A percentile compares a stretch with the other conserved stretches of the same genome.
Evolutionary conservation across 352 stramenopile genomes (phyloP).

Genomic region (Pythium rhizo-oryzae): DNA sequence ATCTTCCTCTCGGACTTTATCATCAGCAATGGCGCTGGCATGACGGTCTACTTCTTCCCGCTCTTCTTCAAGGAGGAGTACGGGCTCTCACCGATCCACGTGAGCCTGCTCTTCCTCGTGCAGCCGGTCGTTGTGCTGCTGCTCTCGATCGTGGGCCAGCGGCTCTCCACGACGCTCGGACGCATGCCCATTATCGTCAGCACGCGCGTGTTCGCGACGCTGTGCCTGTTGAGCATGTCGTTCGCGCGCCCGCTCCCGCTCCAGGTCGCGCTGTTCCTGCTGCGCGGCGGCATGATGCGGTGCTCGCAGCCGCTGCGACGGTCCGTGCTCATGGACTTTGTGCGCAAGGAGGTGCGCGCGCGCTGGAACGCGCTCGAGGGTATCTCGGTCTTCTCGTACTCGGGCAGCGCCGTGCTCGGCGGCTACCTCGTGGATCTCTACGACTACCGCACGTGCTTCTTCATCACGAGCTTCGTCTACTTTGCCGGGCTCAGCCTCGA

Average conservation of each 20-base stretch:
- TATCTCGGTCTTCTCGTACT: constrained; percentile 81
- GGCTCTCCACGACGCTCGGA: constrained; percentile 48
- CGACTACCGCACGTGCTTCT: constrained; percentile 80
- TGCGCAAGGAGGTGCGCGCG: constrained; percentile 69
- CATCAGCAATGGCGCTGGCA: constrained; percentile 84
- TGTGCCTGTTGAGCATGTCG: constrained; percentile 72
- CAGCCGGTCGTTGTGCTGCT: constrained; percentile 74
- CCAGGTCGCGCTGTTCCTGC: constrained; percentile 73
- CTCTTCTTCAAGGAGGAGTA: constrained; percentile 88
- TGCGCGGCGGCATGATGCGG: constrained; percentile 84
- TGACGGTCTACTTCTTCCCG: constrained; percentile 90
- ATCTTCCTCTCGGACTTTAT: constrained; percentile 86
- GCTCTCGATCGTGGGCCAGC: constrained; percentile 58
- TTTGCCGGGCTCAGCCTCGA: constrained; percentile 58
- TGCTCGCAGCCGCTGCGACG: constrained; percentile 83
- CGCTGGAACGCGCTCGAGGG: constrained; percentile 82
- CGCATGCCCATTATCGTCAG: constrained; percentile 77
- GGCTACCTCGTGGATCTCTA: constrained; percentile 80
- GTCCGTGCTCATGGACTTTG: constrained; percentile 83
- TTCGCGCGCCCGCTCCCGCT: constrained; percentile 59
- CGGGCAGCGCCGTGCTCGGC: constrained; percentile 74
- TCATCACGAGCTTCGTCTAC: constrained; percentile 81
- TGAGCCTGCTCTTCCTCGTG: constrained; percentile 67
- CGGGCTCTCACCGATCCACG: constrained; percentile 73
- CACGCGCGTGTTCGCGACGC: constrained; percentile 57